Conservation (phyloP, 2,329 filamentous ascomycete genomes). For the Ceratocystis colombiana region DNA sequence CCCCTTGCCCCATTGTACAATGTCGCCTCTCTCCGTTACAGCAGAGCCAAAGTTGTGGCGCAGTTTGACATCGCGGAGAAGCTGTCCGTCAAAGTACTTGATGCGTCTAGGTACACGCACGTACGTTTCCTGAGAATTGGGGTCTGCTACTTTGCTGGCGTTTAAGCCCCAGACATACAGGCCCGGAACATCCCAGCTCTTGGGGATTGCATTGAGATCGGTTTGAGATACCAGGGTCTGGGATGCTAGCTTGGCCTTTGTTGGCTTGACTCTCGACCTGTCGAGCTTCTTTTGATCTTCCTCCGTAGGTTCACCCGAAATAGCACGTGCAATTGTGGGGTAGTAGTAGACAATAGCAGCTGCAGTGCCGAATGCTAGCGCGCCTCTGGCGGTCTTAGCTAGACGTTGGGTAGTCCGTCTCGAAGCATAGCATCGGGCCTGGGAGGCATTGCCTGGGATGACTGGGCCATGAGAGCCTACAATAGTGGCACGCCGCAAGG, state of each 20-base stretch:
- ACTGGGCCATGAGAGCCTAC: background rate
- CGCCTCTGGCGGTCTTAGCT: slow-evolving; percentile 14
- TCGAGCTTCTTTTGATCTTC: slow-evolving; percentile 36
- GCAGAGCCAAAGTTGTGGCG: slow-evolving; percentile 74
- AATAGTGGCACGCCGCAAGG: slow-evolving; percentile 19
- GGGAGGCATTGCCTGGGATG: background rate
- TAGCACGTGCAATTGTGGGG: slow-evolving; percentile 16
- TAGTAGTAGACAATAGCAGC: slow-evolving; percentile 26
- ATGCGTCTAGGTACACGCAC: slow-evolving; percentile 75
- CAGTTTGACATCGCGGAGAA: slow-evolving; percentile 80
- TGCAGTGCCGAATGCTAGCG: slow-evolving; percentile 23
- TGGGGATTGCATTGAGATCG: slow-evolving; percentile 29
- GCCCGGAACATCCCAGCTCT: slow-evolving; percentile 70
- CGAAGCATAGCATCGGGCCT: slow-evolving; percentile 15
- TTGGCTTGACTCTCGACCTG: slow-evolving; percentile 55
- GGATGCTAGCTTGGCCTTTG: slow-evolving; percentile 56
- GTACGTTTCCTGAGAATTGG: slow-evolving; percentile 63
- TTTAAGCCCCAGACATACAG: slow-evolving; percentile 95
- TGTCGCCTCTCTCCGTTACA: slow-evolving; percentile 74
- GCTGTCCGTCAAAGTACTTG: slow-evolving; percentile 68
- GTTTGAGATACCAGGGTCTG: slow-evolving; percentile 55
- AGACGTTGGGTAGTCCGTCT: slow-evolving; percentile 18
- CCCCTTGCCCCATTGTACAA: slow-evolving; percentile 82
- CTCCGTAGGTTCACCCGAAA: slow-evolving; percentile 22
- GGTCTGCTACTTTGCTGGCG: slow-evolving; percentile 70